These are phyloP conservation scores for Bassia scoparia DNA, from an alignment of 148 eudicot species.

Conservation along the genomic window DNA sequence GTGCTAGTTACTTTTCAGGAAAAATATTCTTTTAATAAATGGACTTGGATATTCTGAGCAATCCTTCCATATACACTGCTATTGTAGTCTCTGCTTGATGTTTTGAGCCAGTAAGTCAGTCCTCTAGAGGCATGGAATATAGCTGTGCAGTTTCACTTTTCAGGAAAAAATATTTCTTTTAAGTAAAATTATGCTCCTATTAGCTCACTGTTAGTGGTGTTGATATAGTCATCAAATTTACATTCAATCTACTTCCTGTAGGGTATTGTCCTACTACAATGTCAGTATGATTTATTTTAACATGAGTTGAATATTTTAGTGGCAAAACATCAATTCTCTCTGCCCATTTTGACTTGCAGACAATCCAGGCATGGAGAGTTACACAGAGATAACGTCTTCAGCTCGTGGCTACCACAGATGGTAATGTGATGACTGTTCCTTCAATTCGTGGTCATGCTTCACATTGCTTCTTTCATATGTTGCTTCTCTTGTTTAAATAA, in stretches of 20 bases:
- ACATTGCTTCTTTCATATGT: background rate
- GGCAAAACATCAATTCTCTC: background rate
- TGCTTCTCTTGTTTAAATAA: background rate
- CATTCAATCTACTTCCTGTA: background rate
- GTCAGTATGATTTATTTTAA: background rate
- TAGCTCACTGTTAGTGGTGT: background rate
- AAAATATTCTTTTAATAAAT: background rate
- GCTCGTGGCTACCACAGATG: constrained; percentile 91
- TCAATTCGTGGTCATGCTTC: background rate
- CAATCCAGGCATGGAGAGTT: constrained; percentile 87
- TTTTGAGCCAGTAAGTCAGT: background rate
- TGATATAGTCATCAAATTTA: background rate
- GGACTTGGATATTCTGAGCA: background rate
- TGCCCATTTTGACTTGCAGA: constrained; percentile 39
- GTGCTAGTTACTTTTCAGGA: background rate
- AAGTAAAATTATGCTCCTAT: too few species aligned
- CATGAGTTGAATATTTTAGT: background rate
- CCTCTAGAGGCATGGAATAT: background rate
- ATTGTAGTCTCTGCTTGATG: constrained; percentile 3
- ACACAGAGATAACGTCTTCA: constrained; percentile 55
- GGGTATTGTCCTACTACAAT: background rate
- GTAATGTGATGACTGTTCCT: constrained; percentile 29
- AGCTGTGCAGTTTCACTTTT: background rate
- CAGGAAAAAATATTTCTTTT: background rate
- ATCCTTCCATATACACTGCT: background rate